These are phyloP conservation scores for Lyophyllum atratum DNA, from an alignment of 768 basidiomycete species.

Conservation along the genomic window DNA sequence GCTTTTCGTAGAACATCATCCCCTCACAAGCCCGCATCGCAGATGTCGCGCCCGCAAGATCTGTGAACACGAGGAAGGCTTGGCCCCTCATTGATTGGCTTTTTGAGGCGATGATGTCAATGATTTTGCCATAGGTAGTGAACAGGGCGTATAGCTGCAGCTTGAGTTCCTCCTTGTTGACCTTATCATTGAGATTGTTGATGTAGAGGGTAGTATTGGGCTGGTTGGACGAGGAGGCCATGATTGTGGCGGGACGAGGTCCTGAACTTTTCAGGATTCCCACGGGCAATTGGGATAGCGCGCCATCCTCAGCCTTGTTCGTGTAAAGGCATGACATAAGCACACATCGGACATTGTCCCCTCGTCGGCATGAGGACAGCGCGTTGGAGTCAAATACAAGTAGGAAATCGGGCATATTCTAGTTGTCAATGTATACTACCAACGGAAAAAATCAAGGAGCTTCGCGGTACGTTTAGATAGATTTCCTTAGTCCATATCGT, in stretches of 20 bases:
- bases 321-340: too few relatives aligned
- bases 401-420: too few relatives aligned
- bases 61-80: constrained; percentile 94
- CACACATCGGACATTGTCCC: too few relatives aligned
- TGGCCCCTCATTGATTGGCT: constrained; percentile 86
- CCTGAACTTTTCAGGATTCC: constrained; percentile 20
- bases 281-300: constrained; percentile 20
- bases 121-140: constrained; percentile 88
- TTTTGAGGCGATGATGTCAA: constrained; percentile 93
- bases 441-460: too few relatives aligned
- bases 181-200: constrained; percentile 91
- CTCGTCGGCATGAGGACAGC: too few relatives aligned
- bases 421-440: too few relatives aligned
- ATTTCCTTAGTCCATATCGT: too few relatives aligned
- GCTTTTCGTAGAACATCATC: constrained; percentile 91
- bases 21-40: constrained; percentile 94
- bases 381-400: too few relatives aligned
- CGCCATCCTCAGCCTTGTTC: too few relatives aligned
- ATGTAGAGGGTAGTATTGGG: constrained; percentile 90
- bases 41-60: constrained; percentile 87
- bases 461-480: too few relatives aligned
- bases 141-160: constrained; percentile 85
- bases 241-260: constrained; percentile 20
- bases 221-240: constrained; percentile 59
- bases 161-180: constrained; percentile 88